Percentiles rank a stretch among this genome's conserved stretches.
Evolutionary conservation across 331 rosid species (phyloP).

Genomic region (Saraca asoca): DNA sequence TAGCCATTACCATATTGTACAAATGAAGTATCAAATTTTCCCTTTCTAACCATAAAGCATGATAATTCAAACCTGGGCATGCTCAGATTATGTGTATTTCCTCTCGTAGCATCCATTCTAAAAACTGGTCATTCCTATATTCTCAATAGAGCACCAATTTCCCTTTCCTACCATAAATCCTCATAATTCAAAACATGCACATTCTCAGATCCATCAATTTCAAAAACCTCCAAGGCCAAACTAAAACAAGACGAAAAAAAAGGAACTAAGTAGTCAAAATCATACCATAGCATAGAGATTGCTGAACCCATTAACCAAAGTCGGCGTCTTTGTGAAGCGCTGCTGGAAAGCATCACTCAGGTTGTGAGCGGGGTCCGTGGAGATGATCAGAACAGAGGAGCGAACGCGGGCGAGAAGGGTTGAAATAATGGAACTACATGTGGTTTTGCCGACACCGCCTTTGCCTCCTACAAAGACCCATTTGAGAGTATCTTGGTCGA

Average conservation of each 20-base stretch:
- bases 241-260: not conserved
- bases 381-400: constrained; percentile 84
- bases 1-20: too few species aligned
- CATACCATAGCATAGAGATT: constrained; percentile 92
- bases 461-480: constrained; percentile 99
- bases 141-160: constrained; percentile 7
- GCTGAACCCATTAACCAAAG: constrained; percentile 85
- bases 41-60: too few species aligned
- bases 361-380: constrained; percentile 99
- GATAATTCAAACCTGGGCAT: too few species aligned
- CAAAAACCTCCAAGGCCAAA: too few species aligned
- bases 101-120: not conserved
- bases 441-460: constrained; percentile 97
- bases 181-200: too few species aligned
- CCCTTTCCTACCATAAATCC: not conserved
- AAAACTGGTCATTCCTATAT: constrained; percentile 5
- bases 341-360: constrained; percentile 99
- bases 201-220: not conserved
- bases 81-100: too few species aligned
- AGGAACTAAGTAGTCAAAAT: not conserved
- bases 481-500: constrained; percentile 80
- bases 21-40: too few species aligned
- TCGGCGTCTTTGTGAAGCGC: constrained; percentile 84
- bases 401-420: constrained; percentile 81
- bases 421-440: constrained; percentile 89